These are phyloP conservation scores for Chlorophyllum brunneum DNA, from an alignment of 768 basidiomycete species.

Conservation along the genomic window DNA sequence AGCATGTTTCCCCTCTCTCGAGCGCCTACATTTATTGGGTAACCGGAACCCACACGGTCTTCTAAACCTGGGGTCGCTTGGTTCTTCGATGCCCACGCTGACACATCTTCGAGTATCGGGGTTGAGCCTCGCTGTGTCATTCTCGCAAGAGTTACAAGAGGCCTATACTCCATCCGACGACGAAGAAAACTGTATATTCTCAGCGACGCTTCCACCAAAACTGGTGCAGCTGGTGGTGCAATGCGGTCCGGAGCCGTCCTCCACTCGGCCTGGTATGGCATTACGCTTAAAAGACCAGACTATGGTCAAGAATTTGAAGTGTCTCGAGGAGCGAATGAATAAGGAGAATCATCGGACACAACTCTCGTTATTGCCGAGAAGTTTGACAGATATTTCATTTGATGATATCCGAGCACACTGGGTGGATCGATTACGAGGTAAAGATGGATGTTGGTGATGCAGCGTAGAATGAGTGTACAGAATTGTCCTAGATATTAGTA, in stretches of 20 bases:
- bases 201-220: conserved; percentile 23
- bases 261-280: conserved; percentile 8
- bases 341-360: neutral
- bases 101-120: conserved; percentile 39
- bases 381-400: neutral
- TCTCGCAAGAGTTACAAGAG: conserved; percentile 37
- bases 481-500: conserved; percentile 6
- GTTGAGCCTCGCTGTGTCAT: conserved; percentile 36
- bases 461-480: neutral
- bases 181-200: conserved; percentile 16
- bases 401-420: conserved; percentile 4
- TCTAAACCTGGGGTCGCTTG: conserved; percentile 34
- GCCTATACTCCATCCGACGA: conserved; percentile 18
- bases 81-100: conserved; percentile 35
- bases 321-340: neutral
- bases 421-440: conserved; percentile 6
- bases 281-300: conserved; percentile 22
- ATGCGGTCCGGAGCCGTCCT: conserved; percentile 21
- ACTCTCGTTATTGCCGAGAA: neutral
- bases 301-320: conserved; percentile 26
- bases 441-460: conserved; percentile 7
- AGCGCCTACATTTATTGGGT: conserved; percentile 41
- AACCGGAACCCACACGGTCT: conserved; percentile 49
- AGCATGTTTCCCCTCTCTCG: conserved; percentile 31
- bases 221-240: conserved; percentile 24